Conservation (phyloP, 352 stramenopile species). For the Globisporangium sylvaticum region DNA sequence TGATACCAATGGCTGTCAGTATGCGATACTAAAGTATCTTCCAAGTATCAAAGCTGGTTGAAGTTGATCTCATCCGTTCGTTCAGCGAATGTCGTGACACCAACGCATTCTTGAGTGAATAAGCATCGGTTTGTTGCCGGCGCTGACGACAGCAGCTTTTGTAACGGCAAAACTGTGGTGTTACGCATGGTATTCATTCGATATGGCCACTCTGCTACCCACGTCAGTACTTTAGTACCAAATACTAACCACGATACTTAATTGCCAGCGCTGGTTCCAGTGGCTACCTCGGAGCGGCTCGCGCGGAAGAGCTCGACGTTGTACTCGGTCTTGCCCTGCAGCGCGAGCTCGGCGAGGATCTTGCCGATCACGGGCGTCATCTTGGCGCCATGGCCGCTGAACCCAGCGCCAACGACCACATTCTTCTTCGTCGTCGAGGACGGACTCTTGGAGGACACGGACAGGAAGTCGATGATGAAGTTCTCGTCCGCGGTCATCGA, state of each 20-base stretch:
- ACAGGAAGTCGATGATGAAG: constrained; percentile 70
- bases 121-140: too few relatives aligned
- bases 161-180: too few relatives aligned
- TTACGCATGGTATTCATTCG: neutral
- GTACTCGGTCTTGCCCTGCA: constrained; percentile 39
- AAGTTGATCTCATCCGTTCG: too few relatives aligned
- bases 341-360: constrained; percentile 67
- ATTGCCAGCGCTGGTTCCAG: neutral
- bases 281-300: neutral
- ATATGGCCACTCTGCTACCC: neutral
- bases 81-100: too few relatives aligned
- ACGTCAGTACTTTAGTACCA: neutral
- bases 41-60: too few relatives aligned
- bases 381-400: constrained; percentile 84
- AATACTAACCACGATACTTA: neutral
- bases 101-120: too few relatives aligned
- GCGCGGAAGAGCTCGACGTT: constrained; percentile 42
- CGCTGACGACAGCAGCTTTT: too few relatives aligned
- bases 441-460: neutral
- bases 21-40: too few relatives aligned
- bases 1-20: too few relatives aligned
- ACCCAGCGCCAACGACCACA: constrained; percentile 67
- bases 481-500: constrained; percentile 74
- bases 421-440: constrained; percentile 22
- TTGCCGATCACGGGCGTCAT: constrained; percentile 82